Base-by-base conservation (phyloP, 352 stramenopile species). In the Pythium rhizo-oryzae region DNA sequence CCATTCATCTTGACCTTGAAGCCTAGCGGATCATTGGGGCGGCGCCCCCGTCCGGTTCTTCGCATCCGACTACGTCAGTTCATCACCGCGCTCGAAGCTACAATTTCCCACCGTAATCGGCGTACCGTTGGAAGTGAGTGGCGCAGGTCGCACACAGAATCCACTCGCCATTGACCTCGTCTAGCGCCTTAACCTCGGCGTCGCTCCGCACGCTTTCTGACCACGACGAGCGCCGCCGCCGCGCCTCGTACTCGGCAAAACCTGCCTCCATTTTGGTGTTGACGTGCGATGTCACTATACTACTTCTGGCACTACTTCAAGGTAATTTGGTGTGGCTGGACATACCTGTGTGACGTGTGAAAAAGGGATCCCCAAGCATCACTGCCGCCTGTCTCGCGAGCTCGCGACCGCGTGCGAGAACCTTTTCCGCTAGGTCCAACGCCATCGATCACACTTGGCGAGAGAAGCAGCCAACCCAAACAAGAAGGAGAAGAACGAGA, bases 1-100 rank as follows among this genome's bases (percentile, higher is more conserved):
- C 80, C 79, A 43, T 91, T 91, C 82, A 91, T 91, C 54, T 87
- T 91, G 16, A 91, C 78, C 54, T 88, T 91, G 59, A 89, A 91
- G 3, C 82, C 82, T 8, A 80, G 71, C 4, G 79, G 77, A 37
- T 89, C 82, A 61, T 89, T 89, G n/a, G 82, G 82, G 60, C 80
- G 81, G 18, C 82, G 75, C 21, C 82, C 82, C 54, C 76, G 69
- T 41, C 65, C 71, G 39, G 82, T 89, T 37, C 80, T 91, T 33
- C 30, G 7, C 18, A 24, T 7, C 21, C 30, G 25, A 46, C 25
- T 47, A 6, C 37, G 7, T 39, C 23, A 30, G 28, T 8, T 53
- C 25, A 18, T 35, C 11, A 33, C 25, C 11, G 25, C 15, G 24
- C 28, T 18, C 33, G 33, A 39, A n/a, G n/a, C 50, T 33, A 25